Conservation (phyloP, 352 stramenopile genomes). For the Globisporangium spinosum region DNA sequence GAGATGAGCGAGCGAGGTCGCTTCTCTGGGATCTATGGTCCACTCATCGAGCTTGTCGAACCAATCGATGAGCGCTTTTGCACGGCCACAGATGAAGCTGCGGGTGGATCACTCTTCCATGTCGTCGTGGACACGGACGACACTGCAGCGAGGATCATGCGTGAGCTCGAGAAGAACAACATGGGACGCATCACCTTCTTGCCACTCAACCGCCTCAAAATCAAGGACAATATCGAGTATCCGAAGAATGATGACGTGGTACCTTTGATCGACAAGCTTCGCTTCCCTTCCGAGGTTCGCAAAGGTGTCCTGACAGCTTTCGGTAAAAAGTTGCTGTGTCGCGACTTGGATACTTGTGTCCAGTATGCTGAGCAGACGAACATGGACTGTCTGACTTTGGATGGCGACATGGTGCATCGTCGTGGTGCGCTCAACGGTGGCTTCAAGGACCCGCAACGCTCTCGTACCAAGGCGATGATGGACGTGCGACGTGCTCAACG, state of each 20-base stretch:
- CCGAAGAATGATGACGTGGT: conserved; percentile 78
- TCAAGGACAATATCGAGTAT: conserved; percentile 80
- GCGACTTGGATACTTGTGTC: conserved; percentile 88
- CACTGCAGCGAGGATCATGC: conserved; percentile 93
- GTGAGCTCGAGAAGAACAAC: conserved; percentile 91
- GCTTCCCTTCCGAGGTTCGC: conserved; percentile 82
- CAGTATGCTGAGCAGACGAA: conserved; percentile 76
- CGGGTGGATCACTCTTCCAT: conserved; percentile 96
- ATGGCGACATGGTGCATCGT: conserved; percentile 97
- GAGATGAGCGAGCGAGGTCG: conserved; percentile 84
- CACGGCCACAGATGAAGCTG: conserved; percentile 94
- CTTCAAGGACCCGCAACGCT: conserved; percentile 91
- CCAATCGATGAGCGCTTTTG: conserved; percentile 89
- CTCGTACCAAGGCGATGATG: conserved; percentile 76
- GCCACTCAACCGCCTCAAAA: conserved; percentile 90
- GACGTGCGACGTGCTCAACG: conserved; percentile 76
- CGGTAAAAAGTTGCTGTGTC: conserved; percentile 95
- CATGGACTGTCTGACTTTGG: conserved; percentile 98
- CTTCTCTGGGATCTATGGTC: conserved; percentile 88
- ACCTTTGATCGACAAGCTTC: conserved; percentile 82
- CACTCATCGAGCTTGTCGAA: conserved; percentile 95
- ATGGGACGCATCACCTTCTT: conserved; percentile 97
- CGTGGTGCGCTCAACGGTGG: conserved; percentile 96
- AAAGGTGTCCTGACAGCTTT: conserved; percentile 95
- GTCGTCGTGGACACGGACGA: conserved; percentile 98